These are phyloP conservation scores for Calcarisporium arbuscula DNA, from an alignment of 2,329 filamentous ascomycete genomes.

Conservation along the genomic window DNA sequence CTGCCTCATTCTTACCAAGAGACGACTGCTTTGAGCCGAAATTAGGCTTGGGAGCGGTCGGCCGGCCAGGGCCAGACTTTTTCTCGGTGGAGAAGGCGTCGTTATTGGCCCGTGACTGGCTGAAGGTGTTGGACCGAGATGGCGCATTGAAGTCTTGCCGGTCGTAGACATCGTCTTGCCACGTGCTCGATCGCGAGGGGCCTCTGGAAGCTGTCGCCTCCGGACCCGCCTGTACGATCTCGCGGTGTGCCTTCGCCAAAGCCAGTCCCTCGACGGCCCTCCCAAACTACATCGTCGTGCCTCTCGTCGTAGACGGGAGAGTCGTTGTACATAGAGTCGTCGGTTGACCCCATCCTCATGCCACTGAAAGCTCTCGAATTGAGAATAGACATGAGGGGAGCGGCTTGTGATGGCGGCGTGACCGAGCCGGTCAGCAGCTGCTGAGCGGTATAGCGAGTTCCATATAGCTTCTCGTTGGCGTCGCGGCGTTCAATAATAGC, in stretches of 20 bases:
- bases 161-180: conserved; percentile 73
- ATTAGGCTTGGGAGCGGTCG: conserved; percentile 83
- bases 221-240: conserved; percentile 29
- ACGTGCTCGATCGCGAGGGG: conserved; percentile 62
- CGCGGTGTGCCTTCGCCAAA: conserved; percentile 57
- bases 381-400: conserved; percentile 76
- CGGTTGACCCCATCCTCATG: conserved; percentile 36
- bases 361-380: conserved; percentile 82
- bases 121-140: conserved; percentile 46
- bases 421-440: conserved; percentile 77
- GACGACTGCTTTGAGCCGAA: conserved; percentile 55
- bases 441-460: conserved; percentile 69
- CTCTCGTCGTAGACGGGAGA: conserved; percentile 79
- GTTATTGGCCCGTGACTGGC: conserved; percentile 30
- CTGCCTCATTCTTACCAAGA: conserved; percentile 69
- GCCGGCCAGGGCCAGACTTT: conserved; percentile 61
- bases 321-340: conserved; percentile 85
- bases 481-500: conserved; percentile 92
- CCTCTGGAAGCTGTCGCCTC: conserved; percentile 44
- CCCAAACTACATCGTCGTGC: conserved; percentile 80
- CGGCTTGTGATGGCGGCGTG: conserved; percentile 71
- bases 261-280: conserved; percentile 63
- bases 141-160: conserved; percentile 37
- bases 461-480: conserved; percentile 95
- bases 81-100: conserved; percentile 44